Evolutionary conservation across 768 basidiomycete species (phyloP).

Genomic region (Holtermannia corniformis): DNA sequence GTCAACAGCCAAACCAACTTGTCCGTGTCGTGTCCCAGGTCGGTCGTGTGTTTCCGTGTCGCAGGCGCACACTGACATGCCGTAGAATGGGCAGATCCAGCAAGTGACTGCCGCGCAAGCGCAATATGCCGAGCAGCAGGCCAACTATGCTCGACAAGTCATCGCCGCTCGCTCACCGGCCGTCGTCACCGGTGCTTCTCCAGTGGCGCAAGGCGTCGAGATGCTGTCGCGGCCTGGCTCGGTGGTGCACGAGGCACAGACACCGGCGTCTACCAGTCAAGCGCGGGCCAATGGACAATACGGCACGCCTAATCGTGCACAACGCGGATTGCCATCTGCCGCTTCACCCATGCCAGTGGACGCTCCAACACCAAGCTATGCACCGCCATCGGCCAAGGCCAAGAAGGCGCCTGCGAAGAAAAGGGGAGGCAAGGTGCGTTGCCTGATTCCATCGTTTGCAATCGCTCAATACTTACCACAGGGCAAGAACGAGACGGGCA

Average conservation of each 20-base stretch:
- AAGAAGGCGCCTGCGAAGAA: neutral
- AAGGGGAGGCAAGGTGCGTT: neutral
- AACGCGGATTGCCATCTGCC: no score
- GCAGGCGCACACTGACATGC: no score
- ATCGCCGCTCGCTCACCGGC: neutral
- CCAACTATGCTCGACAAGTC: neutral
- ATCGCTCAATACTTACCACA: no score
- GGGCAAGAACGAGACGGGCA: neutral
- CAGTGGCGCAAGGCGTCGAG: no score
- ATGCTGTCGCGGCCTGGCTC: neutral
- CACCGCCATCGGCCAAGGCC: no score
- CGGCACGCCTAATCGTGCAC: no score
- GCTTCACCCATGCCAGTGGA: no score
- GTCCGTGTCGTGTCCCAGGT: neutral
- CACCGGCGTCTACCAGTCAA: no score
- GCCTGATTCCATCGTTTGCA: no score
- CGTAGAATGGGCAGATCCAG: neutral
- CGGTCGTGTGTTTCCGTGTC: no score
- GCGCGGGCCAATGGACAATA: no score
- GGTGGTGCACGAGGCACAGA: neutral
- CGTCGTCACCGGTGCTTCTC: neutral
- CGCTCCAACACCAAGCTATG: neutral
- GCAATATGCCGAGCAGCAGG: neutral
- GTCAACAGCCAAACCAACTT: no score
- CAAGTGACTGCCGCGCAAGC: neutral